These are phyloP conservation scores for Neurospora discreta DNA, from an alignment of 495 filamentous ascomycete genomes.

Conservation along the genomic window DNA sequence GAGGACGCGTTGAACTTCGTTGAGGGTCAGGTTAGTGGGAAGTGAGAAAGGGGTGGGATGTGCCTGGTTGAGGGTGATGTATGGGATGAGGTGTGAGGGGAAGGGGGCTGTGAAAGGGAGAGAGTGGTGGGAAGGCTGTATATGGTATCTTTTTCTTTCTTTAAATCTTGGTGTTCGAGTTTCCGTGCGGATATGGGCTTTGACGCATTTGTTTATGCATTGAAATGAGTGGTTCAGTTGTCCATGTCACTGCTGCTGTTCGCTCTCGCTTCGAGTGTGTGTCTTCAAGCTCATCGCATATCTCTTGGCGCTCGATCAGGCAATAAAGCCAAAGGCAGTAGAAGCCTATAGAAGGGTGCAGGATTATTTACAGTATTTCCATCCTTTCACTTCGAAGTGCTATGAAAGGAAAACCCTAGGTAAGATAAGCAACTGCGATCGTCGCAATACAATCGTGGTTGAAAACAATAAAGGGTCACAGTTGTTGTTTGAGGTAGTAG, in stretches of 20 bases:
- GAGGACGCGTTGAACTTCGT: conserved; percentile 91
- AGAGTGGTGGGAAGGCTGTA: neutral
- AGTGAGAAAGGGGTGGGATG: neutral
- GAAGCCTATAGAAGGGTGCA: too few relatives aligned
- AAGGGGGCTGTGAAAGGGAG: neutral
- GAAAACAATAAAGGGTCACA: too few relatives aligned
- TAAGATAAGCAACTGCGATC: too few relatives aligned
- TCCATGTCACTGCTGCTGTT: neutral
- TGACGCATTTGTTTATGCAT: neutral
- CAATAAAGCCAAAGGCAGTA: too few relatives aligned
- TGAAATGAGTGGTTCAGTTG: neutral
- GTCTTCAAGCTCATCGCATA: neutral
- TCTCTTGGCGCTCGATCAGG: too few relatives aligned
- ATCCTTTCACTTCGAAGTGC: too few relatives aligned
- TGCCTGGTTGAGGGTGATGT: neutral
- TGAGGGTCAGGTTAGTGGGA: conserved; percentile 49
- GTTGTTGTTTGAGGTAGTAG: too few relatives aligned
- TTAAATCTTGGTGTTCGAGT: neutral
- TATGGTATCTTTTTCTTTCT: neutral
- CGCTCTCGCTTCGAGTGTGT: neutral
- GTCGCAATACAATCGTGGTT: too few relatives aligned
- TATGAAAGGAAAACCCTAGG: too few relatives aligned
- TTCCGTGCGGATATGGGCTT: neutral
- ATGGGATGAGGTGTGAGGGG: neutral
- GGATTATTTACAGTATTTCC: too few relatives aligned